A percentile compares a stretch with the other conserved stretches of the same genome.
Conservation (phyloP, 2,329 filamentous ascomycete genomes). For the Achaetomium macrosporum region DNA sequence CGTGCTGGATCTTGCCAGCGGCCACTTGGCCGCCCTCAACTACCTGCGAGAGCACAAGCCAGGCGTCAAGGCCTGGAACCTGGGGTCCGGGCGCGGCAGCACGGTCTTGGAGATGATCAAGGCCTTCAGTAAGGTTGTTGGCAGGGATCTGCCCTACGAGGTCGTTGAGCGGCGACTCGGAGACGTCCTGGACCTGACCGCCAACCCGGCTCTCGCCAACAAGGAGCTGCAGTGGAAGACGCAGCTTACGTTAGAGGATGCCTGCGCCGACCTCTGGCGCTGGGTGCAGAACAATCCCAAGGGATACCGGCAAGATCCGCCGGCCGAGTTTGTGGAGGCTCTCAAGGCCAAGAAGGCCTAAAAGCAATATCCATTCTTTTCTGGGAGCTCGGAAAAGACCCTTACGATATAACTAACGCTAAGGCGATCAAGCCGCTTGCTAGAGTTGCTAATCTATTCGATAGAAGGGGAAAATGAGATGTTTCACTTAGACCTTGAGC, state of each 20-base stretch:
- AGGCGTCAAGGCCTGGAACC: slow-evolving; percentile 91
- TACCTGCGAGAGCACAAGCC: slow-evolving; percentile 79
- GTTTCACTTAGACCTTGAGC: slow-evolving; percentile 49
- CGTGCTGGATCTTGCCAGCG: slow-evolving; percentile 80
- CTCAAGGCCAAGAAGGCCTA: slow-evolving; percentile 40
- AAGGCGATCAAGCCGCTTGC: neutral
- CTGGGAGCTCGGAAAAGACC: no score
- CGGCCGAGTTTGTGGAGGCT: slow-evolving; percentile 67
- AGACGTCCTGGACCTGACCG: slow-evolving; percentile 91
- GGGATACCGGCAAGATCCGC: slow-evolving; percentile 90
- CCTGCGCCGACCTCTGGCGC: slow-evolving; percentile 89
- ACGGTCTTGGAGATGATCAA: slow-evolving; percentile 98
- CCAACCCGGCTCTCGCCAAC: slow-evolving; percentile 83
- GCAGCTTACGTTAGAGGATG: slow-evolving; percentile 81
- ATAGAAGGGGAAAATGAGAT: slow-evolving; percentile 1
- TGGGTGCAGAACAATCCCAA: slow-evolving; percentile 97
- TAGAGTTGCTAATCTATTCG: slow-evolving; percentile 11
- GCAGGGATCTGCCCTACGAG: slow-evolving; percentile 79
- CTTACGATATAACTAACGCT: neutral
- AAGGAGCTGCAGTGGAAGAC: slow-evolving; percentile 90
- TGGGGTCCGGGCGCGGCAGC: slow-evolving; percentile 89
- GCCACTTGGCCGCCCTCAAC: slow-evolving; percentile 84
- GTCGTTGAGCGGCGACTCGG: slow-evolving; percentile 76
- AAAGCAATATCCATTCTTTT: neutral
- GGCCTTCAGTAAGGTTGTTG: slow-evolving; percentile 83